Evolutionary conservation across 805 yeast genomes (phyloP).

Genomic region (Kuraishia floccosa): DNA sequence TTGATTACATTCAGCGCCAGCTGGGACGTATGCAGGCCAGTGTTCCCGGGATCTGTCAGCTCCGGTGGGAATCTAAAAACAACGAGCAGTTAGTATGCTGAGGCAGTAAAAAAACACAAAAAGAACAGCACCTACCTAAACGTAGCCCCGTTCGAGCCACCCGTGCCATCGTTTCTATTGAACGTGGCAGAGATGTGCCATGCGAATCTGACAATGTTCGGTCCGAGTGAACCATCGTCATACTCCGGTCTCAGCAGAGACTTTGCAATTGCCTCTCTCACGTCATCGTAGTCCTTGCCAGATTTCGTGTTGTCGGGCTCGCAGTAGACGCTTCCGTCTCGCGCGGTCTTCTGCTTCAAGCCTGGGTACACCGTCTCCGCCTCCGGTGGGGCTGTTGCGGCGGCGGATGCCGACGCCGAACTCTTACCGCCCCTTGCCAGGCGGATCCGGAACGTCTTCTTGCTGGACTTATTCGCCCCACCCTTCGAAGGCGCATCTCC

Average conservation of each 20-base stretch:
- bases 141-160: slow-evolving; percentile 68
- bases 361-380: neutral
- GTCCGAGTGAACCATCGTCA: slow-evolving; percentile 67
- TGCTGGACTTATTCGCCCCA: neutral
- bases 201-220: slow-evolving; percentile 66
- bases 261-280: slow-evolving; percentile 23
- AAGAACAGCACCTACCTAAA: slow-evolving; percentile 24
- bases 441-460: neutral
- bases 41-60: slow-evolving; percentile 46
- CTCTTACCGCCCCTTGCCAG: neutral
- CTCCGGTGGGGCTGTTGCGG: neutral
- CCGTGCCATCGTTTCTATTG: slow-evolving; percentile 39
- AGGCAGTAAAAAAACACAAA: neutral
- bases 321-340: neutral
- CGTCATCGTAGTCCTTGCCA: slow-evolving; percentile 19
- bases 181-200: slow-evolving; percentile 88
- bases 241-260: slow-evolving; percentile 25
- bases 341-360: no score
- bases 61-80: slow-evolving; percentile 30
- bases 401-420: no score
- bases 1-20: slow-evolving; percentile 45
- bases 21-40: slow-evolving; percentile 50
- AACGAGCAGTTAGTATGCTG: neutral
- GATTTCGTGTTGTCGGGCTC: no score
- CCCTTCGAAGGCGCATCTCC: neutral